phyloP scores from a whole-genome alignment of 257 asterid species.

The Nicotiana tomentosiformis region DNA sequence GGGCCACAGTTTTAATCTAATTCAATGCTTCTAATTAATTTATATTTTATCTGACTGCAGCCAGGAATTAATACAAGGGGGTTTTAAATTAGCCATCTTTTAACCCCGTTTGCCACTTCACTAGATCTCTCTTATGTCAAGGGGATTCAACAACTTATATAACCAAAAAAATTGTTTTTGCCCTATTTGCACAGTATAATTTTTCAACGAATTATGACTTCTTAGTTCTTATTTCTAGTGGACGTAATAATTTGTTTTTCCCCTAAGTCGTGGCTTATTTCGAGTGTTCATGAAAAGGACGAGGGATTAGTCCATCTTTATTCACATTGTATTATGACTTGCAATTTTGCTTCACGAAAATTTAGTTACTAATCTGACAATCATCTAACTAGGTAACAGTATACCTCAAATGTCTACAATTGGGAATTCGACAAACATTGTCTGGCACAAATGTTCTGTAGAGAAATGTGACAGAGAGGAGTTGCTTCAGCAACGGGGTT shows the following conservation, averaged over 20 bases:
- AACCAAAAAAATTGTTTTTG: too few species aligned
- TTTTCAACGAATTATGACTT: background rate
- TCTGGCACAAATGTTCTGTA: slow-evolving; percentile 91
- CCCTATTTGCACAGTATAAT: too few species aligned
- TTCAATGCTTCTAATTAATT: background rate
- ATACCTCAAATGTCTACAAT: slow-evolving; percentile 35
- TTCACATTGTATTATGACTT: background rate
- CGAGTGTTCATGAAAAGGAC: background rate
- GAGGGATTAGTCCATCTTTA: background rate
- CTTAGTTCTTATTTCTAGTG: background rate
- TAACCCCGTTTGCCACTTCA: too few species aligned
- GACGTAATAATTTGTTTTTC: background rate
- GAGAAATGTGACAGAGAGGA: slow-evolving; percentile 72
- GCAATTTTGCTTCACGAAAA: background rate
- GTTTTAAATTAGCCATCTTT: too few species aligned
- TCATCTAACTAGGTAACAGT: slow-evolving; percentile 38
- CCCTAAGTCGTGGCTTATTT: too few species aligned
- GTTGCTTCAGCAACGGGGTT: slow-evolving; percentile 92
- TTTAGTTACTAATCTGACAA: background rate
- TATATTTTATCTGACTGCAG: background rate
- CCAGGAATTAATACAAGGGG: too few species aligned
- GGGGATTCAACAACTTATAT: too few species aligned
- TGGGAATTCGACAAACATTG: slow-evolving; percentile 80
- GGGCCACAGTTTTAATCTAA: background rate
- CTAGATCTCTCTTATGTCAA: too few species aligned